phyloP scores from a whole-genome alignment of 345 rosid genomes.

The Rhizophora apiculata region DNA sequence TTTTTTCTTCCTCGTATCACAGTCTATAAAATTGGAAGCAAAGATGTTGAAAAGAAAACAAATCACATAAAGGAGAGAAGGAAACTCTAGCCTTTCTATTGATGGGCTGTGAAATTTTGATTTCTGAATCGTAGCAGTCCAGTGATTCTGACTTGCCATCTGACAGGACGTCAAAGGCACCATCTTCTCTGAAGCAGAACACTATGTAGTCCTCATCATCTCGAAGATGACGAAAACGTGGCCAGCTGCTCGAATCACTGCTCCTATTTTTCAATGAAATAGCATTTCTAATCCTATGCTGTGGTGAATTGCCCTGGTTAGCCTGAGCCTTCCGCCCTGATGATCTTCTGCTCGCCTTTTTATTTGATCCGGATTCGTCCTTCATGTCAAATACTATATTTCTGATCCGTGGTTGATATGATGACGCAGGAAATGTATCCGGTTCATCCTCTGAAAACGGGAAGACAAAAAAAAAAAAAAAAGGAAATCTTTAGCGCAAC shows the following conservation, averaged over 20 bases:
- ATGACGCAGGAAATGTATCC: conserved; percentile 19
- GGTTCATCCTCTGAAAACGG: conserved; percentile 37
- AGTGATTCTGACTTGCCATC: not conserved
- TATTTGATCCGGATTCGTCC: conserved; percentile 19
- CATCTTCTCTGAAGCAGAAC: conserved; percentile 11
- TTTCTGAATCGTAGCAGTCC: not conserved
- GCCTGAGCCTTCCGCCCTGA: conserved; percentile 8
- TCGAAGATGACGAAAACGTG: not conserved
- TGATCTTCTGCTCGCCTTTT: conserved; percentile 19
- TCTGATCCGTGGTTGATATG: conserved; percentile 14
- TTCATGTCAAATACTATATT: conserved; percentile 17
- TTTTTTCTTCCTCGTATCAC: no score
- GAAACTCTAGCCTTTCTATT: no score
- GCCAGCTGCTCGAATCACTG: conserved; percentile 5
- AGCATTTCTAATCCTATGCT: conserved; percentile 13
- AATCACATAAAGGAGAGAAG: no score
- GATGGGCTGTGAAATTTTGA: not conserved
- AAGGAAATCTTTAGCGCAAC: no score
- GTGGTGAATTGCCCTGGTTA: conserved; percentile 24
- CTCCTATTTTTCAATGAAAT: not conserved
- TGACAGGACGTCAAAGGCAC: conserved; percentile 13
- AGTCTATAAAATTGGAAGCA: no score
- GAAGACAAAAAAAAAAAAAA: conserved; percentile 1
- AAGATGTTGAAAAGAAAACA: no score
- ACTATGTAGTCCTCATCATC: conserved; percentile 6